Evolutionary conservation across 139 green algal species (phyloP), one percentile per base, ranked within the genome.

Genomic region (Micractinium sp.): DNA sequence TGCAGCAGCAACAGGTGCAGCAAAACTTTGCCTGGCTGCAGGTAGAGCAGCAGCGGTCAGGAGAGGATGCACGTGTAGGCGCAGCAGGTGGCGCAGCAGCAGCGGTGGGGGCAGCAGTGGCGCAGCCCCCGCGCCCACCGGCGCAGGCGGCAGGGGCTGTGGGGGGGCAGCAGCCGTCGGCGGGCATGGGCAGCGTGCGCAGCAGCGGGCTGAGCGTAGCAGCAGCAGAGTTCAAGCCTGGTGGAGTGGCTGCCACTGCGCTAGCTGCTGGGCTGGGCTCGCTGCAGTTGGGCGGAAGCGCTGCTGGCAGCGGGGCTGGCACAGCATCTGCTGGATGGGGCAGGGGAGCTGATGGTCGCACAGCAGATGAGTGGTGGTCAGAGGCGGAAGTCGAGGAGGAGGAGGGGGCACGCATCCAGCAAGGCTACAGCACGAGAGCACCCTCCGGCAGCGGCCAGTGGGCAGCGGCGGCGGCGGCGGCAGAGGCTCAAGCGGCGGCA

Each of bases 181-280:
- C 53, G 31, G 12, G 12, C 75, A 56, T 60, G 36, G 22, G 29
- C 78, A 84, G 78, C 38, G 33, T 23, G 14, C 20, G 76, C 36
- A 67, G 29, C 41, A 81, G 69, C 85, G 69, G 22, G 29, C 56
- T 89, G 35, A 85, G 74, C 14, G 56, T 41, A 1, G 53, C 53
- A 16, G 85, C 85, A 60, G 85, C 75, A 12, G 75, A 84, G 74
- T 89, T 89, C 77, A 74, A 60, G 61, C 77, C 86, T 18, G 85
- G 74, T 2, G 75, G 47, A 23, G 14, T 12, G 13, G 73, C 73
- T 20, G 35, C 85, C 27, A 23, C 71, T 1, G 25, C 39, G 3
- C 3, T 39, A 22, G 18, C 85, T 13, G 27, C 75, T 36, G 39
- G 35, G 27, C 23, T 84, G 41, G 47, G 27, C 31, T 36, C 78